Conservation (phyloP, 169 alveolate genomes). For the Plasmodium knowlesi region DNA sequence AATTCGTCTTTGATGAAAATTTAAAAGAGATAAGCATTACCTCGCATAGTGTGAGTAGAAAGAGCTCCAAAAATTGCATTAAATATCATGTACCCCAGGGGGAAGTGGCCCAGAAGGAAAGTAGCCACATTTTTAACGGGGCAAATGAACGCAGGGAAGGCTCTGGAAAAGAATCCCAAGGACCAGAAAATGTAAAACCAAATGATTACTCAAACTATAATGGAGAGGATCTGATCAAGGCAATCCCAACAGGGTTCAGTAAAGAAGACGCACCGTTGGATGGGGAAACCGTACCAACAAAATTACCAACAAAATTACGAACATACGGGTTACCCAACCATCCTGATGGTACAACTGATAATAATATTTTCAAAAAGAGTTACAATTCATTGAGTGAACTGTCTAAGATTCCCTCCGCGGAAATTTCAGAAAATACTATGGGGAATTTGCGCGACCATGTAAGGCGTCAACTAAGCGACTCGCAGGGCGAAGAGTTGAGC, state of each 20-base stretch:
- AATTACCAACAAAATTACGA: background rate
- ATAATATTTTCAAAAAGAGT: background rate
- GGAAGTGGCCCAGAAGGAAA: background rate
- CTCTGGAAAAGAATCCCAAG: background rate
- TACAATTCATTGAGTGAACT: background rate
- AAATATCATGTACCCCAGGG: background rate
- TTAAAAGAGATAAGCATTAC: conserved; percentile 32
- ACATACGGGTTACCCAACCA: background rate
- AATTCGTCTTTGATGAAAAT: conserved; percentile 51
- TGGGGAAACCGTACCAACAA: background rate
- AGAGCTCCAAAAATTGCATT: conserved; percentile 11
- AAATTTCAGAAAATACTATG: background rate
- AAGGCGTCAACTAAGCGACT: background rate
- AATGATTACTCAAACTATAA: background rate
- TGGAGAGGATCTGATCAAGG: background rate
- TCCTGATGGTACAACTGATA: background rate
- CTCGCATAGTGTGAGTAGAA: conserved; percentile 18
- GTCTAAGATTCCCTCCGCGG: background rate
- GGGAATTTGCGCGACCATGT: background rate
- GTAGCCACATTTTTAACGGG: background rate
- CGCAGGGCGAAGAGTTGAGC: background rate
- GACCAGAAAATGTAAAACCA: background rate
- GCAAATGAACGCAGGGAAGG: background rate
- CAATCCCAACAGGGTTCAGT: background rate
- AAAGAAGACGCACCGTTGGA: background rate